Evolutionary conservation across 169 alveolate genomes (phyloP), one percentile per base, ranked within the genome.

Genomic region (Miamiensis avidus): DNA sequence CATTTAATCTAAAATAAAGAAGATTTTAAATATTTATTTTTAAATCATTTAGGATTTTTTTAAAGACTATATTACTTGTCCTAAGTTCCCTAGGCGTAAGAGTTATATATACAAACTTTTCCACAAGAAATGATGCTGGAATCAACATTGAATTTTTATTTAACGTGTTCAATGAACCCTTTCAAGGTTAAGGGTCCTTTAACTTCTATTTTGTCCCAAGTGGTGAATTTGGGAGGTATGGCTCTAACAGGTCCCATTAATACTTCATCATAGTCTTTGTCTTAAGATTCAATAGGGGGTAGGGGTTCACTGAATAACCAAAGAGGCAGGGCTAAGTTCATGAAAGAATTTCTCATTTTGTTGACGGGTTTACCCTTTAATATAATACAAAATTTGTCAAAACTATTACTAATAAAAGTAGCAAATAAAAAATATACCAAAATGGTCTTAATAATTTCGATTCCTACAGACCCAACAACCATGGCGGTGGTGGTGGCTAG

Each of bases 401-500:
- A 49, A 49, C 4, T 49, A 49, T 49, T 49, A 49, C 4, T 11
- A 49, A 4, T 49, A 49, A 49, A 49, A 11, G 20, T 49, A 11
- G 20, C 4, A 49, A 49, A n/a, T n/a, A n/a, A n/a, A n/a, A n/a
- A n/a, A n/a, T 49, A 11, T 49, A 49, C 90, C 81, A 89, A 89
- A 30, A 92, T 88, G 74, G 83, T 83, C 83, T 98, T 97, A 91
- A 96, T 89, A 88, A 98, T 88, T 91, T 98, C 99, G 33, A 97
- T 91, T 75, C 98, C 95, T 20, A 98, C 99, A 84, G 98, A 91
- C 0, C 99, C 99, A 27, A 99, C 98, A 77, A 98, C 95, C 98
- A 99, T 98, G 33, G 99, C 99, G 27, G 99, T 99, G 30, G 99
- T 99, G 31, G 99, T 99, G 74, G 99, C 99, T 74, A 99, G 97